Evolutionary conservation across 2,329 filamentous ascomycete genomes (phyloP).

Genomic region (Blumeria hordei): DNA sequence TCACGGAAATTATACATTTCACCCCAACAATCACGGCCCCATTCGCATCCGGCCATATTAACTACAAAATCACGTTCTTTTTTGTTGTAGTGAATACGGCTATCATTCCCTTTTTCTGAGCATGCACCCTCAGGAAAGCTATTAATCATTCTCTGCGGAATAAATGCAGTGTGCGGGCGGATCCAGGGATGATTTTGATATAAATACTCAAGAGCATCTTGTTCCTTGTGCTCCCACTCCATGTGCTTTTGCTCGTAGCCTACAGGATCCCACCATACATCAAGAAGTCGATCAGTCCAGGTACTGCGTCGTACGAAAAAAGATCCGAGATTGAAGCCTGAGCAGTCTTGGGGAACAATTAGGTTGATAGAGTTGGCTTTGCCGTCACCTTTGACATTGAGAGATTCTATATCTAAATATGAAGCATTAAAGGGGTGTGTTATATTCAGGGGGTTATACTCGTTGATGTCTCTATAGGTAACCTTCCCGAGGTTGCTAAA

Average conservation of each 20-base stretch:
- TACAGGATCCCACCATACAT: constrained; percentile 97
- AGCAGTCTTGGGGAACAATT: constrained; percentile 77
- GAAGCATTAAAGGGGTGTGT: constrained; percentile 50
- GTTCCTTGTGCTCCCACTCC: constrained; percentile 98
- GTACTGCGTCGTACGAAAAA: constrained; percentile 72
- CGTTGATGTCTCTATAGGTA: constrained; percentile 86
- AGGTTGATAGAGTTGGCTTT: constrained; percentile 61
- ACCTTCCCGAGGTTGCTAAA: constrained; percentile 55
- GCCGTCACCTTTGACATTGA: constrained; percentile 54
- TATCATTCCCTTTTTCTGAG: constrained; percentile 49
- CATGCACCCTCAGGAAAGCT: constrained; percentile 83
- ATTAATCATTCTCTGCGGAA: constrained; percentile 81
- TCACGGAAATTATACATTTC: constrained; percentile 94
- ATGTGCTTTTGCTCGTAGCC: constrained; percentile 96
- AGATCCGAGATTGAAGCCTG: constrained; percentile 86
- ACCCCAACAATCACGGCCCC: constrained; percentile 89
- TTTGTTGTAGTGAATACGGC: constrained; percentile 64
- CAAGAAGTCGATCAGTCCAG: constrained; percentile 78
- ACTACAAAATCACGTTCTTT: constrained; percentile 77
- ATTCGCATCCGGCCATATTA: constrained; percentile 96
- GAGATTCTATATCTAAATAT: constrained; percentile 54
- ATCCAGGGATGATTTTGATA: constrained; percentile 88
- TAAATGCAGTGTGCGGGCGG: constrained; percentile 64
- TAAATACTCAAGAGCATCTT: constrained; percentile 80
- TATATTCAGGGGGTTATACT: constrained; percentile 88